Conservation (phyloP, 495 filamentous ascomycete genomes). For the Polyplosphaeria fusca region DNA sequence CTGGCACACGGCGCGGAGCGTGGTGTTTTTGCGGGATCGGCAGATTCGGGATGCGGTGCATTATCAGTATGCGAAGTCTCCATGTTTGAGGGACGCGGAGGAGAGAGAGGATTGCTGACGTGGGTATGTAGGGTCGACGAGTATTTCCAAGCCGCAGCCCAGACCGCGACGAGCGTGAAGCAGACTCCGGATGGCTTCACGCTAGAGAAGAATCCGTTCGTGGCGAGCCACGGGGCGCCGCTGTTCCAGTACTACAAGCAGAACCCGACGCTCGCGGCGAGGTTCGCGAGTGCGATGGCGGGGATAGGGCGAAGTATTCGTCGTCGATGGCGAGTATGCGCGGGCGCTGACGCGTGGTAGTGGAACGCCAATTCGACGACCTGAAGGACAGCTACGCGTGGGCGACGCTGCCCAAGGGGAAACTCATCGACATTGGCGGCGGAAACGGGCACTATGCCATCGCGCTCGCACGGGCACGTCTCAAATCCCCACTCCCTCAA, state of each 20-base stretch:
- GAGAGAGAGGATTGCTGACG: slow-evolving; percentile 4
- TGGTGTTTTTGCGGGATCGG: no score
- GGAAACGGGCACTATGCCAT: not conserved
- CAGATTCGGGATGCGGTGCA: not conserved
- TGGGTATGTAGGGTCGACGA: slow-evolving; percentile 38
- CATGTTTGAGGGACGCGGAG: not conserved
- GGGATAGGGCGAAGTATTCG: slow-evolving; percentile 16
- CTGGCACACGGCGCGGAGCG: no score
- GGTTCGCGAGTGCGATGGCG: slow-evolving; percentile 35
- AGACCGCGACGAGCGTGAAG: slow-evolving; percentile 8
- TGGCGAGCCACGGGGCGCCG: slow-evolving; percentile 19
- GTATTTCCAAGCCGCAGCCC: slow-evolving; percentile 36
- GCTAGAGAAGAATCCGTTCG: slow-evolving; percentile 31
- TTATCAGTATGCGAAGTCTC: not conserved
- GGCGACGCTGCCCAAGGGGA: slow-evolving; percentile 4
- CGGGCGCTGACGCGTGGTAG: no score
- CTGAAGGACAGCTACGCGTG: slow-evolving; percentile 33
- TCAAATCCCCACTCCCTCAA: not conserved
- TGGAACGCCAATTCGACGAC: slow-evolving; percentile 7
- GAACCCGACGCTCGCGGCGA: slow-evolving; percentile 24
- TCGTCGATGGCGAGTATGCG: no score
- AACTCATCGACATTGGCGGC: not conserved
- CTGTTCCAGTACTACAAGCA: slow-evolving; percentile 38
- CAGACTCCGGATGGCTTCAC: slow-evolving; percentile 13
- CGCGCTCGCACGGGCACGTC: not conserved